These are phyloP conservation scores for Vigna hirtella DNA, from an alignment of 306 rosid species.

Conservation along the genomic window DNA sequence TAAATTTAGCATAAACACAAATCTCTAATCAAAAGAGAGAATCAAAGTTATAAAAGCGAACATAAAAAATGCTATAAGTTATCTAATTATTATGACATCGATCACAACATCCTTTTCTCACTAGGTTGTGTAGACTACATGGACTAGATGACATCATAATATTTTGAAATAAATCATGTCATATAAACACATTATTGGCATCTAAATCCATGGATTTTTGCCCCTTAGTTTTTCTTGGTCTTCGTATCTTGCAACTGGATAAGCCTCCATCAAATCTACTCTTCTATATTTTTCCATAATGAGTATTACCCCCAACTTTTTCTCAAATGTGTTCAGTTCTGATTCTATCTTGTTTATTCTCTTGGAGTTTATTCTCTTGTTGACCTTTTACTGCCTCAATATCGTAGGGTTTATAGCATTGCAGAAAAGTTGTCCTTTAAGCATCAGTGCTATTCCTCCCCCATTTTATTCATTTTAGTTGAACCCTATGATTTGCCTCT, in stretches of 20 bases:
- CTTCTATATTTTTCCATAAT: background rate
- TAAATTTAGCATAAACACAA: background rate
- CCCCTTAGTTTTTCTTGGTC: background rate
- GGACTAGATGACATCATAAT: background rate
- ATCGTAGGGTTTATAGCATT: background rate
- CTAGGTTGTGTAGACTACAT: background rate
- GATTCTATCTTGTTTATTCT: background rate
- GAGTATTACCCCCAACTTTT: background rate
- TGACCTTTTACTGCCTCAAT: background rate
- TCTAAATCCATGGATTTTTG: background rate
- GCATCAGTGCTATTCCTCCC: background rate
- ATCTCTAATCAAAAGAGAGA: background rate
- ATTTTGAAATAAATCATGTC: background rate
- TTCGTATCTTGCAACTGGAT: background rate
- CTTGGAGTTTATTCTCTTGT: background rate
- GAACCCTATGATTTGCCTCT: background rate
- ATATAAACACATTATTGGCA: background rate
- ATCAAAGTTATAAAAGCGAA: background rate
- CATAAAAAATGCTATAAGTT: background rate
- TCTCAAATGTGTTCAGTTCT: background rate
- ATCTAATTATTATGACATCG: background rate
- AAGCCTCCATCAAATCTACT: background rate
- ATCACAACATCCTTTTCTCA: background rate
- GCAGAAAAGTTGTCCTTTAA: background rate
- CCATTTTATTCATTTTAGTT: background rate